Evolutionary conservation across 2,329 filamentous ascomycete species (phyloP), one percentile per base, ranked within the genome.

Genomic region (Ascocoryne sarcoides): DNA sequence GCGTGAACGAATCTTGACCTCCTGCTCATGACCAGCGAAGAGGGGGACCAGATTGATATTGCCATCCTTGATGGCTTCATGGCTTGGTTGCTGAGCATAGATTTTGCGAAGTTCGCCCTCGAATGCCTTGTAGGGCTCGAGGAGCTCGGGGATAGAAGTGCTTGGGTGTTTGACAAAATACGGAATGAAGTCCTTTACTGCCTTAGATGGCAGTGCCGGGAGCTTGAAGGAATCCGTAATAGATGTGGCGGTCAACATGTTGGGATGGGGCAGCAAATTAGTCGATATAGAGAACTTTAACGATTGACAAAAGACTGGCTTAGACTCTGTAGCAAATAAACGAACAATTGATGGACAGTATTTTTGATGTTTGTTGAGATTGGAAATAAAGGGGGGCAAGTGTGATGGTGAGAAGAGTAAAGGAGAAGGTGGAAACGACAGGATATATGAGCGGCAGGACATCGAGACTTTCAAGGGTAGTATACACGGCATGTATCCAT

Each of bases 81-180:
- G 75, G 38, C 66, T 60, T 4, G 77, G 76, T 36, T 83, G 69
- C 54, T 86, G 83, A 28, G 82, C 82, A 53, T 79, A 87, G 14
- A 82, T 54, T 47, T 79, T 70, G 32, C 83, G 76, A 37, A 87
- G 65, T 44, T 73, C 69, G 34, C 74, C 69, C 58, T 88, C 83
- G 50, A 79, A 85, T 39, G 72, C 61, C 55, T 80, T 76, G 61
- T 77, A 87, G 0, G 82, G 82, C 37, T 71, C 63, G 41, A 86
- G 60, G 38, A 87, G 65, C 23, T 81, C 67, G 4, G 58, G 47
- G 48, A 86, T 65, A 1, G 75, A 62, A 39, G 63, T 70, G 18
- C 72, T 61, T 4, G 70, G 64, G 46, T 80, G 66, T 41, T 68
- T 62, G 10, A 68, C 64, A 42, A 85, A 67, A 59, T 84, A 73